Evolutionary conservation across 257 asterid species (phyloP), one percentile per base, ranked within the genome.

Genomic region (Solanum bukasovii): DNA sequence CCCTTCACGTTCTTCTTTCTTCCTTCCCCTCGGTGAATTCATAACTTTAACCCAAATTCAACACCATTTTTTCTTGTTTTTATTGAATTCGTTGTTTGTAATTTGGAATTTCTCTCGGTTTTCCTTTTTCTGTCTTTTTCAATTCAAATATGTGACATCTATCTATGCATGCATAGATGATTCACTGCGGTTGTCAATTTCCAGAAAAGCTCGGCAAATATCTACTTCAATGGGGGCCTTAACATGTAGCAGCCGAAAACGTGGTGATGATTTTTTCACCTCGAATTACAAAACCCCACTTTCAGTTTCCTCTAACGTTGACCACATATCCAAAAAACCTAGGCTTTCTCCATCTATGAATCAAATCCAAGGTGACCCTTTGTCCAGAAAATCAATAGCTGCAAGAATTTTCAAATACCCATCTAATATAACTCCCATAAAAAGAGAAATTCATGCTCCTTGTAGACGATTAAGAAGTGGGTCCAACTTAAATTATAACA

Each of bases 391-490:
- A 27, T 91, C 92, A 63, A 25, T 88, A 33, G 72, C 33, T 77
- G 89, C 89, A 7, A 89, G 92, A 83, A 21, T 90, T 81, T 56
- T 86, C 56, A 84, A 13, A 90, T 94, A 94, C 88, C 98, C 98
- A 20, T 92, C 87, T 3, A 12, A 16, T 33, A 91, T 87, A n/a
- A 6, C 82, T 33, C 88, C 78, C 71, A 87, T 90, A 40, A 37
- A 21, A 38, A 91, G 98, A 75, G 93, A 84, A 70, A 91, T 92
- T 86, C 98, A 94, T 89, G 98, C 95, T 86, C 98, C 98, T 4
- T 87, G 92, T 33, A 92, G 93, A 71, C 89, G 27, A 34, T 72
- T 37, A 2, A 92, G 86, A 86, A 89, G 89, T 70, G 86, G 92
- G 78, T 27, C 9, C 74, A 33, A 25, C n/a, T 75, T 87, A 16